phyloP scores from a whole-genome alignment of 768 basidiomycete species.

The Russula dissimulans region DNA sequence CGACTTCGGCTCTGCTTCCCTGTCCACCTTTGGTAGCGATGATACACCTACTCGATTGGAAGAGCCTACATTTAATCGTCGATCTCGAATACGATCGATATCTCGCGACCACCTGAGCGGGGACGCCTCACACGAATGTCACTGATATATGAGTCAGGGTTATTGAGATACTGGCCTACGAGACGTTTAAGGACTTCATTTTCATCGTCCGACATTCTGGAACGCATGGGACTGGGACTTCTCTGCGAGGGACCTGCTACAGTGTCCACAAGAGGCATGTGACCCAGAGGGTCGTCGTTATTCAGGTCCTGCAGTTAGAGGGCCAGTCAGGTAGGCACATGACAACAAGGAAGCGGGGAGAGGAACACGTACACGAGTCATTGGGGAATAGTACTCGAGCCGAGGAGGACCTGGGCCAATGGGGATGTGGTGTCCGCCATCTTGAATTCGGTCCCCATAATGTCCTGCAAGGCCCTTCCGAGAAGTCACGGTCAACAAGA shows the following conservation, averaged over 20 bases:
- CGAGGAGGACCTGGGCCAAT: not conserved
- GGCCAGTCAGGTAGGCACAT: not conserved
- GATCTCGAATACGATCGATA: not conserved
- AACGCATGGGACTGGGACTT: no score
- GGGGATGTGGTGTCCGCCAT: not conserved
- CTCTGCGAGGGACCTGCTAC: not conserved
- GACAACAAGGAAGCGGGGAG: no score
- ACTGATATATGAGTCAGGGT: not conserved
- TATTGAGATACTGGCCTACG: not conserved
- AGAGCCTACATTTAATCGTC: not conserved
- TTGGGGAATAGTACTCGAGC: not conserved
- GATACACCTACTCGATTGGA: not conserved
- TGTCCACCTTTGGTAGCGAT: no score
- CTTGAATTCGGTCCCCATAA: not conserved
- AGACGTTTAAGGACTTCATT: not conserved
- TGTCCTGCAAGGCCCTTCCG: not conserved
- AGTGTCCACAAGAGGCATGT: not conserved
- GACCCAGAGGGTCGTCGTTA: no score
- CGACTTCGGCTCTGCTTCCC: no score
- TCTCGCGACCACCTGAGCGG: not conserved
- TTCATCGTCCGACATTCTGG: not conserved
- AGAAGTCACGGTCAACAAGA: not conserved
- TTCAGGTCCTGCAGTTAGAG: not conserved
- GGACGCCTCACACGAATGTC: not conserved
- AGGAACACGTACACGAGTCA: not conserved